These are phyloP conservation scores for Amniculicola lignicola DNA, from an alignment of 495 filamentous ascomycete species.

Conservation along the genomic window DNA sequence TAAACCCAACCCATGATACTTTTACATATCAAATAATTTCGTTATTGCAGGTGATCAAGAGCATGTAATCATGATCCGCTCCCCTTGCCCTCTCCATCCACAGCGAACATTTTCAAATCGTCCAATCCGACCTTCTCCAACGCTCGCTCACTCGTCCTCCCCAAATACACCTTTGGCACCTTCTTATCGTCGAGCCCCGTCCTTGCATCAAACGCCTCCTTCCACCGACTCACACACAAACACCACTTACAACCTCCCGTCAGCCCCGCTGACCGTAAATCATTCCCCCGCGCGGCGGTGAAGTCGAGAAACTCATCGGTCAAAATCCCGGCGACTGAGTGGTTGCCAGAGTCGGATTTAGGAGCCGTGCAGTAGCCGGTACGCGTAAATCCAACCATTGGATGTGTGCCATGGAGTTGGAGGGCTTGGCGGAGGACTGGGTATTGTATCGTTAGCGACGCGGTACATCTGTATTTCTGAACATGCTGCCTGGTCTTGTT, in stretches of 20 bases:
- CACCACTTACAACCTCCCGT: conserved; percentile 60
- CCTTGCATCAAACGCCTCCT: conserved; percentile 50
- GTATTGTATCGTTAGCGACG: no score
- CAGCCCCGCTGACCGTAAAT: conserved; percentile 53
- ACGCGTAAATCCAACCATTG: conserved; percentile 58
- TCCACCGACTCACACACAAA: conserved; percentile 53
- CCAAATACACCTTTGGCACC: conserved; percentile 37
- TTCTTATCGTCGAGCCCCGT: conserved; percentile 40
- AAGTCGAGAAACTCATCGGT: conserved; percentile 61
- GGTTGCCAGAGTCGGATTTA: conserved; percentile 44
- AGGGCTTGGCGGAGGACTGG: conserved; percentile 58
- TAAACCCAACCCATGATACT: no score
- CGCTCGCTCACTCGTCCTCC: conserved; percentile 33
- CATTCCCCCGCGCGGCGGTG: conserved; percentile 55
- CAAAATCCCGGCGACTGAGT: conserved; percentile 44
- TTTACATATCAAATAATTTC: neutral
- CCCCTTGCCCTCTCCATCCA: conserved; percentile 36
- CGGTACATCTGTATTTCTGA: no score
- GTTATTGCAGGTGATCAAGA: no score
- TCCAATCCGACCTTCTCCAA: conserved; percentile 45
- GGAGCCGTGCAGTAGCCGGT: conserved; percentile 57
- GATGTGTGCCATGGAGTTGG: conserved; percentile 53
- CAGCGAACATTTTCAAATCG: conserved; percentile 48
- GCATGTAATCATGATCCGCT: no score
- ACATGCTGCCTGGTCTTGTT: no score